These are phyloP conservation scores for Rhizophora mangle DNA, from an alignment of 345 rosid species.

Conservation along the genomic window DNA sequence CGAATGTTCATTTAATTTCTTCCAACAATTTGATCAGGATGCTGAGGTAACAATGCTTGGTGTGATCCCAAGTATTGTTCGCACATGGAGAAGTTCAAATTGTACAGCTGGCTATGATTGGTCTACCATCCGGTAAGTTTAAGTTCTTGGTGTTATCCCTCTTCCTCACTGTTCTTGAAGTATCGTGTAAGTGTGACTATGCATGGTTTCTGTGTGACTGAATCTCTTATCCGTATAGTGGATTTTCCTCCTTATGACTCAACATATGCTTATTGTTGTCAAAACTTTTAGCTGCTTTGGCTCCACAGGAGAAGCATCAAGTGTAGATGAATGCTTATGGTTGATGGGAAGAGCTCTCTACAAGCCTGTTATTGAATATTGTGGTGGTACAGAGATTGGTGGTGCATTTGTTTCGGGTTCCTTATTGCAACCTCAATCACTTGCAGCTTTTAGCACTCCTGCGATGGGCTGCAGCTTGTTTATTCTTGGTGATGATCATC, in stretches of 20 bases:
- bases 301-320: slow-evolving; percentile 99
- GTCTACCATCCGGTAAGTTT: slow-evolving; percentile 86
- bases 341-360: slow-evolving; percentile 88
- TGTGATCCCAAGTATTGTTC: slow-evolving; percentile 93
- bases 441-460: slow-evolving; percentile 92
- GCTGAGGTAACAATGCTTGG: slow-evolving; percentile 92
- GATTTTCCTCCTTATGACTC: slow-evolving; percentile 14
- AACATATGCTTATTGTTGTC: slow-evolving; percentile 21
- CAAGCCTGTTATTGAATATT: slow-evolving; percentile 91
- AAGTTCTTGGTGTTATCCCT: slow-evolving; percentile 9
- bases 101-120: slow-evolving; percentile 72
- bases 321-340: slow-evolving; percentile 89
- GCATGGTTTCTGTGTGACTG: not conserved
- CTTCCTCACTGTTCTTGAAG: not conserved
- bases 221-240: slow-evolving; percentile 1
- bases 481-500: slow-evolving; percentile 65
- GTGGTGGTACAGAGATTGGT: slow-evolving; percentile 98
- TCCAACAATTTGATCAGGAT: slow-evolving; percentile 52
- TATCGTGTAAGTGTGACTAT: not conserved
- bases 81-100: slow-evolving; percentile 77
- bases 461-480: slow-evolving; percentile 91
- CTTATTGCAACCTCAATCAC: slow-evolving; percentile 74
- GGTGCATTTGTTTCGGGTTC: slow-evolving; percentile 86
- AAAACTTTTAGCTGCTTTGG: slow-evolving; percentile 66
- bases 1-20: slow-evolving; percentile 7